These are phyloP conservation scores for Stromatinia cepivora DNA, from an alignment of 2,329 filamentous ascomycete genomes.

Conservation along the genomic window DNA sequence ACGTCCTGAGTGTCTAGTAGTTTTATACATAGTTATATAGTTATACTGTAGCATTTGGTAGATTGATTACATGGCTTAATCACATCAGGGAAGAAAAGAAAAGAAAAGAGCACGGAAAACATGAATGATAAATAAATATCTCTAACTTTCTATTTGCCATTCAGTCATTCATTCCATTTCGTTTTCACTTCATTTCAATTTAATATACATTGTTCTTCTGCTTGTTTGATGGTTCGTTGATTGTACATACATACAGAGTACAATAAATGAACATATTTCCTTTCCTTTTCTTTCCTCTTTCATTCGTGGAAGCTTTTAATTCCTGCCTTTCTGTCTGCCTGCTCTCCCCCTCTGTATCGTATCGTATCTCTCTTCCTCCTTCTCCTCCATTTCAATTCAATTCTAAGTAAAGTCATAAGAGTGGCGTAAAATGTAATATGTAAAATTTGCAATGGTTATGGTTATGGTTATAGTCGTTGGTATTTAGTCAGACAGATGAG, in stretches of 20 bases:
- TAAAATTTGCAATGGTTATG: too few species aligned
- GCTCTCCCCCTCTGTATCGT: too few species aligned
- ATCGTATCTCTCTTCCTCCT: background rate
- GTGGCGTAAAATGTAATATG: too few species aligned
- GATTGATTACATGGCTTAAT: too few species aligned
- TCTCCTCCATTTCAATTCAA: background rate
- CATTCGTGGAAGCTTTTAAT: background rate
- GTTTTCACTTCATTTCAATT: background rate
- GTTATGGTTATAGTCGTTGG: too few species aligned
- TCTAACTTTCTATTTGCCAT: background rate
- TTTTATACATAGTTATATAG: background rate
- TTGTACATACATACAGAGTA: constrained; percentile 1
- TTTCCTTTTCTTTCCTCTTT: background rate
- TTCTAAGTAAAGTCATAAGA: background rate
- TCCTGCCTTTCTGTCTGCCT: too few species aligned
- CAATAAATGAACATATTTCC: constrained; percentile 6
- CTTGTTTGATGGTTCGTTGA: constrained; percentile 4
- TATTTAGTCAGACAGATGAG: too few species aligned
- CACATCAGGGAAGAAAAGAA: background rate
- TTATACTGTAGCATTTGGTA: background rate
- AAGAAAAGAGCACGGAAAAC: background rate
- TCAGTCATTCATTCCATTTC: background rate
- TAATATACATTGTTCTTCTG: constrained; percentile 12
- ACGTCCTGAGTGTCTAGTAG: background rate
- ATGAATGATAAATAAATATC: background rate